A percentile compares a stretch with the other conserved stretches of the same genome.
Conservation (phyloP, 805 yeast genomes). For the Metschnikowia drakensbergensis region DNA sequence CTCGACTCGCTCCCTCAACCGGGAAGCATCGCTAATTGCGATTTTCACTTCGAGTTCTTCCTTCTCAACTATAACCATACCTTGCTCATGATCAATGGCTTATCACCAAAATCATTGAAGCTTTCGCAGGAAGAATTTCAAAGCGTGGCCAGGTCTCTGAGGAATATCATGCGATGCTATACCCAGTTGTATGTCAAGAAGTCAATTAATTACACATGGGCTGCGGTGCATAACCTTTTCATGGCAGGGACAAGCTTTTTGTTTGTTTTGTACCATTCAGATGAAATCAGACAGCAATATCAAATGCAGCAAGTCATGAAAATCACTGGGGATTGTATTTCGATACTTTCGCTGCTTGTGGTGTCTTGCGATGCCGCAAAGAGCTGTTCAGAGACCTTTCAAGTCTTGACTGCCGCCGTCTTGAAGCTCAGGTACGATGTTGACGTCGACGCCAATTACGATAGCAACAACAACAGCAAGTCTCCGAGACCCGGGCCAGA, state of each 20-base stretch:
- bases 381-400: slow-evolving; percentile 67
- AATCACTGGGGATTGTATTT: slow-evolving; percentile 53
- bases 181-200: slow-evolving; percentile 51
- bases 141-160: slow-evolving; percentile 59
- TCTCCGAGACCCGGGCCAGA: neutral
- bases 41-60: slow-evolving; percentile 67
- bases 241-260: slow-evolving; percentile 86
- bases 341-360: slow-evolving; percentile 55
- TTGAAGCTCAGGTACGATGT: slow-evolving; percentile 52
- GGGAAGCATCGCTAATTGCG: slow-evolving; percentile 58
- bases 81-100: slow-evolving; percentile 65
- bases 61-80: slow-evolving; percentile 76
- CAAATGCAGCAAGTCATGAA: slow-evolving; percentile 41
- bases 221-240: slow-evolving; percentile 82
- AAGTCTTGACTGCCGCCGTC: slow-evolving; percentile 68
- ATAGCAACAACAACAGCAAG: neutral
- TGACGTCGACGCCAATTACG: slow-evolving; percentile 16
- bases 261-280: slow-evolving; percentile 69
- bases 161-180: slow-evolving; percentile 63
- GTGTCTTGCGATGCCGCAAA: slow-evolving; percentile 78
- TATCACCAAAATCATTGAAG: slow-evolving; percentile 64
- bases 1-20: slow-evolving; percentile 25
- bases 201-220: slow-evolving; percentile 84
- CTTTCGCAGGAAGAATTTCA: slow-evolving; percentile 52
- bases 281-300: slow-evolving; percentile 45